These are phyloP conservation scores for Trifolium fragiferum DNA, from an alignment of 306 rosid species.

Conservation along the genomic window DNA sequence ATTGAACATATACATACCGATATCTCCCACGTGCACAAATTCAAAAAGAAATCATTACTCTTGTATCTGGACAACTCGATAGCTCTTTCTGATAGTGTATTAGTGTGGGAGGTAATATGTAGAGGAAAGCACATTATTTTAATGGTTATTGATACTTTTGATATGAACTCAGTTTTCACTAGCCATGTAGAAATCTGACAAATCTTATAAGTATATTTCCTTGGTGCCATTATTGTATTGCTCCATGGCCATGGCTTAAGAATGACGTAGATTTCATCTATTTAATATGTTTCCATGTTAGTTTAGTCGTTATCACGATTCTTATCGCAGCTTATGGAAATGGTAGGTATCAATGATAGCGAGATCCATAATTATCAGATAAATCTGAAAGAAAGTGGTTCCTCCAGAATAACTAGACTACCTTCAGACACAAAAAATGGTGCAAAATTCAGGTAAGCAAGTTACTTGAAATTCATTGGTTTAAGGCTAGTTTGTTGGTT, in stretches of 20 bases:
- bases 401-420: conserved; percentile 55
- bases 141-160: conserved; percentile 15
- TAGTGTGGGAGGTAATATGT: conserved; percentile 14
- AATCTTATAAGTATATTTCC: conserved; percentile 13
- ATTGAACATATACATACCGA: conserved; percentile 2
- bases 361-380: conserved; percentile 60
- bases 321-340: conserved; percentile 37
- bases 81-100: conserved; percentile 23
- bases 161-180: conserved; percentile 26
- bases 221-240: conserved; percentile 15
- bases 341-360: conserved; percentile 63
- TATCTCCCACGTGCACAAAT: conserved; percentile 6
- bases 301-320: conserved; percentile 12
- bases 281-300: conserved; percentile 16
- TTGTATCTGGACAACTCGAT: conserved; percentile 1
- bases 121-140: conserved; percentile 5
- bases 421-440: conserved; percentile 74
- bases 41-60: background rate
- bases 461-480: conserved; percentile 27
- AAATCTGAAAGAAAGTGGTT: conserved; percentile 59
- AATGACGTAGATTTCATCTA: conserved; percentile 23
- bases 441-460: conserved; percentile 76
- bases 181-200: conserved; percentile 21
- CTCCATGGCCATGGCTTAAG: conserved; percentile 17
- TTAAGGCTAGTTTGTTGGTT: conserved; percentile 26